Percentiles rank a stretch among this genome's conserved stretches.
phyloP scores from a whole-genome alignment of 2,329 filamentous ascomycete genomes.

The Ascocoryne sarcoides region DNA sequence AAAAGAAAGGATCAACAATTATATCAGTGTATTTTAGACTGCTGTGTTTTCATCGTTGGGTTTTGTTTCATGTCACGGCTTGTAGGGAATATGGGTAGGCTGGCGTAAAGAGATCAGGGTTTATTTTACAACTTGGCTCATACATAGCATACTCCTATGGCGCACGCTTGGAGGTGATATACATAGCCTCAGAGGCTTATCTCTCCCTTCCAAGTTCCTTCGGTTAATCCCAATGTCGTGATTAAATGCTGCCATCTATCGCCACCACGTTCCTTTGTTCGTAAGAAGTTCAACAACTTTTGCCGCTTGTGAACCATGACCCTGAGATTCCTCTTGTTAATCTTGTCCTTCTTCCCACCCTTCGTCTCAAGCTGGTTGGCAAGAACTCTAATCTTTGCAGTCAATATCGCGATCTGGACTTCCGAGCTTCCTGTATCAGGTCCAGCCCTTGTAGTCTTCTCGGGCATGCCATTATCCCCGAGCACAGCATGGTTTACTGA shows the following conservation, averaged over 20 bases:
- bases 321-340: constrained; percentile 85
- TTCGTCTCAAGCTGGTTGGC: constrained; percentile 61
- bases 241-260: constrained; percentile 83
- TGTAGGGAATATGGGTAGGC: constrained; percentile 20
- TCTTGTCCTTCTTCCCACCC: constrained; percentile 73
- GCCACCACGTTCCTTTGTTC: constrained; percentile 82
- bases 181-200: constrained; percentile 57
- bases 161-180: constrained; percentile 21
- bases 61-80: constrained; percentile 5
- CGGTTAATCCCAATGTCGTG: constrained; percentile 73
- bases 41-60: background rate
- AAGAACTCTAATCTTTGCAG: constrained; percentile 81
- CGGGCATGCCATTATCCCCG: constrained; percentile 15
- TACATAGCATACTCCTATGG: constrained; percentile 16
- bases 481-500: constrained; percentile 13
- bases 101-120: constrained; percentile 24
- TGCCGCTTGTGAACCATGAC: constrained; percentile 82
- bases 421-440: constrained; percentile 92
- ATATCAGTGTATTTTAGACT: constrained; percentile 89
- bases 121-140: constrained; percentile 16
- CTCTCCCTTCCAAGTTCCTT: constrained; percentile 84
- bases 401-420: constrained; percentile 95
- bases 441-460: constrained; percentile 57
- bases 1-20: constrained; percentile 97
- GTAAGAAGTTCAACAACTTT: constrained; percentile 78